These are phyloP conservation scores for Nakazawaea holstii DNA, from an alignment of 805 yeast genomes.

Conservation along the genomic window DNA sequence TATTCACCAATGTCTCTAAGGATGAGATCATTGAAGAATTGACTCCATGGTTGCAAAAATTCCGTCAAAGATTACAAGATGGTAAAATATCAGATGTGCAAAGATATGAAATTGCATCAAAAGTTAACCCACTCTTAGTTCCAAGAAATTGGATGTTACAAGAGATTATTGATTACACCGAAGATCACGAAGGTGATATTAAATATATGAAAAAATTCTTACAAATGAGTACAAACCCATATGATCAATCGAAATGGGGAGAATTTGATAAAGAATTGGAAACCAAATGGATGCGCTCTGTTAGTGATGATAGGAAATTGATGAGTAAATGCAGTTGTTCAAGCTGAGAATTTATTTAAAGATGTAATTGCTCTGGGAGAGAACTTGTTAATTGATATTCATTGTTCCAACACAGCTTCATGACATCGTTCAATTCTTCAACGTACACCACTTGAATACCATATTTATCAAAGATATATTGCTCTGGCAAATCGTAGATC, in stretches of 20 bases:
- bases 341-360: slow-evolving; percentile 16
- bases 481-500: slow-evolving; percentile 39
- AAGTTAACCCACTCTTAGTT: slow-evolving; percentile 69
- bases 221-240: slow-evolving; percentile 74
- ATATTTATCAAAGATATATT: slow-evolving; percentile 44
- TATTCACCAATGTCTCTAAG: slow-evolving; percentile 20
- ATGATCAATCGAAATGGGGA: slow-evolving; percentile 64
- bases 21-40: slow-evolving; percentile 37
- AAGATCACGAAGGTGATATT: slow-evolving; percentile 45
- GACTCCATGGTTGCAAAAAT: slow-evolving; percentile 47
- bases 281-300: slow-evolving; percentile 48
- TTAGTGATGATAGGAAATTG: slow-evolving; percentile 38
- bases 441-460: slow-evolving; percentile 62
- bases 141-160: slow-evolving; percentile 86
- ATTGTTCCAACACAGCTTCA: slow-evolving; percentile 64
- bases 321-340: slow-evolving; percentile 80
- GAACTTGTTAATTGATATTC: slow-evolving; percentile 14
- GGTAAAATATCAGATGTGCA: slow-evolving; percentile 29
- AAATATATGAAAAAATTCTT: slow-evolving; percentile 54
- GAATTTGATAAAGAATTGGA: slow-evolving; percentile 55
- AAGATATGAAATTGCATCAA: slow-evolving; percentile 36
- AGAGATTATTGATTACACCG: slow-evolving; percentile 62
- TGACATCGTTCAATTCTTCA: slow-evolving; percentile 73
- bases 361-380: background rate
- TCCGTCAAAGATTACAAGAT: slow-evolving; percentile 37